A percentile compares a stretch with the other conserved stretches of the same genome.
phyloP scores from a whole-genome alignment of 2,329 filamentous ascomycete species.

The Ceratocystis huliohia region DNA sequence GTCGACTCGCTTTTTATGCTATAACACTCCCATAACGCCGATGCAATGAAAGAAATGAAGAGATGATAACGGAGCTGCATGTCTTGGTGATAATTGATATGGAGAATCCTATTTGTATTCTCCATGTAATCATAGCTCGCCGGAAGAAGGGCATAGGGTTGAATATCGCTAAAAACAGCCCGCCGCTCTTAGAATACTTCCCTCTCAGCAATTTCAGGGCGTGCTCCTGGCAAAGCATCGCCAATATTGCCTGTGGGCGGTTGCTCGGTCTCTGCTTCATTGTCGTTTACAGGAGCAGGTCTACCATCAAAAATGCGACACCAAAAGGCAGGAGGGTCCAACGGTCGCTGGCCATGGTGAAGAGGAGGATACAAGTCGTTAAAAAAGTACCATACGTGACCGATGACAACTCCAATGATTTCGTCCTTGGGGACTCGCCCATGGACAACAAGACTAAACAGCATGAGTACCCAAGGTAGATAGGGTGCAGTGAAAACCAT shows the following conservation, averaged over 20 bases:
- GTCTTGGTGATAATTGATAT: not conserved
- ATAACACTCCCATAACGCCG: not conserved
- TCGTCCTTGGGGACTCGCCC: slow-evolving; percentile 87
- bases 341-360: slow-evolving; percentile 68
- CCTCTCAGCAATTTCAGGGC: slow-evolving; percentile 19
- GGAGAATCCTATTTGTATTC: not conserved
- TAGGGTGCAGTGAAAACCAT: slow-evolving; percentile 89
- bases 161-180: not conserved
- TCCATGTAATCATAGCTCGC: too few species aligned
- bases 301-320: slow-evolving; percentile 64
- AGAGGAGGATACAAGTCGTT: slow-evolving; percentile 90
- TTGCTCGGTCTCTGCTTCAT: slow-evolving; percentile 23
- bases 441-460: slow-evolving; percentile 82
- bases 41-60: slow-evolving; percentile 5
- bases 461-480: slow-evolving; percentile 89
- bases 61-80: not conserved
- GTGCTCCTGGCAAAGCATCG: slow-evolving; percentile 49
- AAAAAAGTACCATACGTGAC: slow-evolving; percentile 97
- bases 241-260: slow-evolving; percentile 44
- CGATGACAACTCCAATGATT: slow-evolving; percentile 86
- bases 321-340: slow-evolving; percentile 89
- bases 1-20: too few species aligned
- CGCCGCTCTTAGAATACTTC: slow-evolving; percentile 4
- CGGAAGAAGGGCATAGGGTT: too few species aligned
- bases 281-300: slow-evolving; percentile 30